Evolutionary conservation across 306 rosid species (phyloP), one percentile per base, ranked within the genome.

Genomic region (Pachyrhizus erosus): DNA sequence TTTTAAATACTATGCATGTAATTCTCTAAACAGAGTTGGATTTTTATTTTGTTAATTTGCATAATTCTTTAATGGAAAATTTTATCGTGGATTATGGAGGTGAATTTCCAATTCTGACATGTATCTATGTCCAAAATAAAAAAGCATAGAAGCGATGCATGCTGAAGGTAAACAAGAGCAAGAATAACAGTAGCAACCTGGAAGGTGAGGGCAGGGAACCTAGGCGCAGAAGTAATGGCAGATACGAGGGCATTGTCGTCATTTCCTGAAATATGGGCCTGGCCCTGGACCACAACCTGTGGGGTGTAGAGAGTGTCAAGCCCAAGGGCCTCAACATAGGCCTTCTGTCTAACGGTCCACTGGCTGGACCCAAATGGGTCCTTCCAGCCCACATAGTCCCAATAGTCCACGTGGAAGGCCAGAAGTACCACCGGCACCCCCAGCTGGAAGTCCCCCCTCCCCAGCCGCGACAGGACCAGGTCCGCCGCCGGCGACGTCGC

Each of bases 351-450:
- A 0, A 96, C 98, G 20, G 99, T 93, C 89, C 91, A 91, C 13
- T 87, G 97, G 83, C 93, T 93, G 0, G 97, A 92, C 1, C 98
- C 99, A 18, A 67, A 96, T 0, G 99, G 97, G 64, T 96, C 97
- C 80, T 93, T 96, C 99, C 99, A 96, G 33, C 99, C 99, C 91
- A 85, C 77, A 55, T 96, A 87, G 61, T 96, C 99, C 98, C 99
- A 93, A 42, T 93, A 96, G 71, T 96, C 99, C 40, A 96, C 98
- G 29, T 96, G 99, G 82, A 87, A 92, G 3, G 88, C 93, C 74
- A 96, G 42, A 5, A 93, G 84, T 82, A 93, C 90, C 84, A 92
- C 93, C 84, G 93, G 91, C 79, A 85, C 48, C 39, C 75, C 91
- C 80, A 60, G 78, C 74, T 40, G 86, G 20, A 93, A 93, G 73